These are phyloP conservation scores for Arthrobotrys sinensis DNA, from an alignment of 2,329 filamentous ascomycete genomes.

Conservation along the genomic window DNA sequence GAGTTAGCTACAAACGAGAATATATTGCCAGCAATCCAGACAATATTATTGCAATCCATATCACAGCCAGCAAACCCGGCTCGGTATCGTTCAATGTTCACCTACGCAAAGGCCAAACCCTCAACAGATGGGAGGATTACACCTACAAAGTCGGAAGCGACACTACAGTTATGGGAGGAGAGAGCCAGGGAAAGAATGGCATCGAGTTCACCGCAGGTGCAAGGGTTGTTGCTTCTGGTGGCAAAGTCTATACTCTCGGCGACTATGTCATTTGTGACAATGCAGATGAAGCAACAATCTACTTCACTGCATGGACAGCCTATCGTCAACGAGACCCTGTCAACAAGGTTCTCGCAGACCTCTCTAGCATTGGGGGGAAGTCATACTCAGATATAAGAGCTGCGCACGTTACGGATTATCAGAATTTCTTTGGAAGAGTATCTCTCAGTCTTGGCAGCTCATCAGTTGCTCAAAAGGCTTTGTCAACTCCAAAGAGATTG, in stretches of 20 bases:
- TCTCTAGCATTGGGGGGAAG: slow-evolving; percentile 35
- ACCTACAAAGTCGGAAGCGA: slow-evolving; percentile 49
- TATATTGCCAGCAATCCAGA: slow-evolving; percentile 69
- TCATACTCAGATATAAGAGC: slow-evolving; percentile 29
- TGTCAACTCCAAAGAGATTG: slow-evolving; percentile 63
- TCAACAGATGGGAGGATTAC: slow-evolving; percentile 61
- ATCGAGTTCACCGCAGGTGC: slow-evolving; percentile 60
- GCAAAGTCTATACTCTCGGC: slow-evolving; percentile 61
- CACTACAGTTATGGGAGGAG: slow-evolving; percentile 47
- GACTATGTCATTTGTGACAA: slow-evolving; percentile 62
- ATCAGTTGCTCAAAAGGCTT: slow-evolving; percentile 32
- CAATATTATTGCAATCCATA: slow-evolving; percentile 67
- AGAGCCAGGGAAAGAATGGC: slow-evolving; percentile 58
- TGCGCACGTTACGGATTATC: slow-evolving; percentile 66
- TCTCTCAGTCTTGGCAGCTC: slow-evolving; percentile 64
- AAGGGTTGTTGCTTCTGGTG: slow-evolving; percentile 61
- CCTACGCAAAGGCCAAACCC: slow-evolving; percentile 43
- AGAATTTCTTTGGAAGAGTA: slow-evolving; percentile 65
- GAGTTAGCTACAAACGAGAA: slow-evolving; percentile 67
- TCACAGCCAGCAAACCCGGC: slow-evolving; percentile 56
- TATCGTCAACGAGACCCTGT: slow-evolving; percentile 59
- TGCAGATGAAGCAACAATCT: slow-evolving; percentile 62
- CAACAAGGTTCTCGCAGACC: slow-evolving; percentile 60
- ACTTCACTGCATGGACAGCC: slow-evolving; percentile 62
- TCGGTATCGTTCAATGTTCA: slow-evolving; percentile 55